Base-by-base conservation (phyloP, 2,329 filamentous ascomycete species). In the Penicillium sp. region DNA sequence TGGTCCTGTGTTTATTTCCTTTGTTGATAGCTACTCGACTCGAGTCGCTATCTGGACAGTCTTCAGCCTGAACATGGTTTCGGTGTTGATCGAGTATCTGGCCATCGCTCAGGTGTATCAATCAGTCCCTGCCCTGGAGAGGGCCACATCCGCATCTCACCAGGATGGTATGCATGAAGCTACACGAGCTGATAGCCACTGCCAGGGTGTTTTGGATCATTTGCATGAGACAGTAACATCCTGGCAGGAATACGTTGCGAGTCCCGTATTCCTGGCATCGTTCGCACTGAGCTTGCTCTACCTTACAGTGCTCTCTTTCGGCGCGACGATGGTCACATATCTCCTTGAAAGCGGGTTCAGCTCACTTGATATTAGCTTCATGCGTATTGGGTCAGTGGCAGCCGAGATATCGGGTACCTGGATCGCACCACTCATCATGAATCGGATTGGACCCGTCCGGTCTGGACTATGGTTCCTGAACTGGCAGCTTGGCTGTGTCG, bases 381-480 rank as follows among this genome's bases (percentile, higher is more conserved):
- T 74, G 46, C 66, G 75, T 28, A 72, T 73, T 6, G 65, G 69
- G 14, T 73, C 76, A 3, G 75, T 76, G 4, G 39, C 72, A 6
- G 71, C 77, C n/a, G 78, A 80, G 54, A 67, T 81, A 10, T 74
- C 69, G 13, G 76, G 76, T 9, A 80, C 78, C 2, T 71, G 77
- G 55, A 63, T 76, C 6, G 77, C 77, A 0, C 77, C 78, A 0
- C 58, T 68, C 13, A 65, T 76, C 4, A 76, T 80, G 60, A 63
- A 65, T 2, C 67, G 65, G 31, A 76, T 84, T 31, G 80, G 82
- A 0, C 69, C 76, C 1, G 71, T 87, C 6, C 72, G 86, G n/a
- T 75, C 78, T 0, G 86, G 85, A 0, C 72, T 89, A 3, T 89
- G 86, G 86, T 81, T 80, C 51, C 61, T 84, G 8, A 82, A 77